A percentile compares a stretch with the other conserved stretches of the same genome.
Evolutionary conservation across 1,284 basidiomycete genomes (phyloP).

Genomic region (Marasmius sp.): DNA sequence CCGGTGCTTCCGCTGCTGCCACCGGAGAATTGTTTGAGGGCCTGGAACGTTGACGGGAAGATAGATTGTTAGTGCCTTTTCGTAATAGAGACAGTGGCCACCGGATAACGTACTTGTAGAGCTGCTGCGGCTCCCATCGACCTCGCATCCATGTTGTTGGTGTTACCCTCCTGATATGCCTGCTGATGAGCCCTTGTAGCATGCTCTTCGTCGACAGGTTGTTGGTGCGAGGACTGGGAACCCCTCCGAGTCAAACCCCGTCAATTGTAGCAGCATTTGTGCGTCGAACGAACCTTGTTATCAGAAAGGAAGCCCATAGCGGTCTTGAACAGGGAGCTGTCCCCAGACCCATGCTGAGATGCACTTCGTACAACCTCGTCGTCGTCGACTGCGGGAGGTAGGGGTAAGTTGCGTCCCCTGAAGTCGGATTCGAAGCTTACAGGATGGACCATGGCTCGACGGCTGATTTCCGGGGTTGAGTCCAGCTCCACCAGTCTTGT

Average conservation of each 20-base stretch:
- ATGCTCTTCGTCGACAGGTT: slow-evolving; percentile 66
- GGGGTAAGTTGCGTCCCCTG: not conserved
- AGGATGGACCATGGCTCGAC: slow-evolving; percentile 23
- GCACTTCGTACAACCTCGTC: slow-evolving; percentile 56
- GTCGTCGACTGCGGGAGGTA: slow-evolving; percentile 49
- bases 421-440: slow-evolving; percentile 17
- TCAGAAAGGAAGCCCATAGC: slow-evolving; percentile 52
- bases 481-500: slow-evolving; percentile 61
- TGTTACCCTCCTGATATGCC: slow-evolving; percentile 56
- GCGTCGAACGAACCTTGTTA: slow-evolving; percentile 44
- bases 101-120: slow-evolving; percentile 50
- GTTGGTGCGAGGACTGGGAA: slow-evolving; percentile 47
- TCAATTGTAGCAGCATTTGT: too few relatives aligned
- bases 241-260: too few relatives aligned
- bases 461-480: slow-evolving; percentile 52
- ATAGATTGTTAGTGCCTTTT: not conserved
- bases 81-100: not conserved
- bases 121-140: slow-evolving; percentile 77
- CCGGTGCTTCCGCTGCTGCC: not conserved
- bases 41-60: not conserved
- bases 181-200: slow-evolving; percentile 61
- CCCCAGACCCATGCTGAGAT: slow-evolving; percentile 43
- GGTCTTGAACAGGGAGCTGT: slow-evolving; percentile 48
- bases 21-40: not conserved
- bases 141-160: slow-evolving; percentile 51